Evolutionary conservation across 73 alveolate species (phyloP), one percentile per base, ranked within the genome.

Genomic region (Paramecium bursaria): DNA sequence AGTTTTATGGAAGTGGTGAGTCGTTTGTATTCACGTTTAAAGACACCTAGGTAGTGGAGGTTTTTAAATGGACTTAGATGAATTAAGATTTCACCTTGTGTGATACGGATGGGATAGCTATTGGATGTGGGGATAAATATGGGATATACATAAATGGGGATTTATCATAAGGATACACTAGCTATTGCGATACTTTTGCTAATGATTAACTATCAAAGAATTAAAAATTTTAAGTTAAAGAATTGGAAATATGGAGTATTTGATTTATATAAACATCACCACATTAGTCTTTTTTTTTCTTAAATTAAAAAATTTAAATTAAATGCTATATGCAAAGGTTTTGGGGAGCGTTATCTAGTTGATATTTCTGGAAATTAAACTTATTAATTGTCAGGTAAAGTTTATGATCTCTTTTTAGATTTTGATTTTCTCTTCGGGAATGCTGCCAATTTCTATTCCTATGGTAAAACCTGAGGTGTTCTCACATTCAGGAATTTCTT

Each of bases 111-210:
- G 80, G 80, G 39, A 33, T 61, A 61, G 80, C 80, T 3, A 33
- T 67, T n/a, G 82, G 50, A 11, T 67, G 35, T 39, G 82, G 82
- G 2, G 57, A 67, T 67, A 67, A 67, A 67, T 67, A 67, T 67
- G 82, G 60, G 4, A 39, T 67, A 25, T 67, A 67, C 44, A 7
- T 67, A 2, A 47, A 67, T 67, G 33, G 42, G 6, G 82, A 67
- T 2, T 19, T 67, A 11, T 67, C 26, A 39, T 47, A 67, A 25
- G 57, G 60, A 4, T 67, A 67, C 44, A 25, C 60, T 14, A 42
- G 22, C 44, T 19, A 67, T 33, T 67, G 57, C 44, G 57, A 67
- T 39, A 67, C 57, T 2, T 67, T 67, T 67, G 82, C 27, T 31
- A 67, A 67, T 67, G 54, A 67, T 25, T 21, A 25, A 3, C 27